These are phyloP conservation scores for Lodderomyces oxycetoniae DNA, from an alignment of 1,139 yeast species.

Conservation along the genomic window DNA sequence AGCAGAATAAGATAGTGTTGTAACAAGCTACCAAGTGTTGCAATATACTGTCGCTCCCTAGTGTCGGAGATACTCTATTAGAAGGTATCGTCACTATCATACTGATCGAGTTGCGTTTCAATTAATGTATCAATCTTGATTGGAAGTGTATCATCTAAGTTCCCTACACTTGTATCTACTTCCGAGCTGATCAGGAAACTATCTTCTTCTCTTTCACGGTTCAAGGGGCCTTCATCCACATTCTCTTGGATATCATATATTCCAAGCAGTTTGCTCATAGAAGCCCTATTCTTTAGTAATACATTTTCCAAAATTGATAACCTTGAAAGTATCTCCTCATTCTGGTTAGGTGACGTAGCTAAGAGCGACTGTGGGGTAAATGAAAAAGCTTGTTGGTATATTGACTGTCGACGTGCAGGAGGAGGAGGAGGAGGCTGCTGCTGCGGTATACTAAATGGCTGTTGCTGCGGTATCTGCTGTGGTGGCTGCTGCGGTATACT, in stretches of 20 bases:
- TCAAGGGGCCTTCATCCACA: conserved; percentile 8
- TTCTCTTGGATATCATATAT: conserved; percentile 23
- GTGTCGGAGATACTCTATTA: too few species aligned
- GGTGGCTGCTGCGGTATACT: not conserved
- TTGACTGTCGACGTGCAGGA: not conserved
- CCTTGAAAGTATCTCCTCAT: conserved; percentile 10
- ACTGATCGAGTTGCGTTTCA: conserved; percentile 10
- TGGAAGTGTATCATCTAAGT: conserved; percentile 1
- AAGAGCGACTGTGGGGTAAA: not conserved
- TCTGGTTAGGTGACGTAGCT: not conserved
- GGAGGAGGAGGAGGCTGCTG: too few species aligned
- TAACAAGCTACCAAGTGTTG: too few species aligned
- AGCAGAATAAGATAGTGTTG: too few species aligned
- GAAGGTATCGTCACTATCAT: conserved; percentile 15
- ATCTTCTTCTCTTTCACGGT: conserved; percentile 2
- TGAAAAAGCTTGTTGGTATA: not conserved
- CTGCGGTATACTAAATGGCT: conserved; percentile 1
- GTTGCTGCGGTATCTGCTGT: conserved; percentile 4
- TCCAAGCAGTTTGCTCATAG: conserved; percentile 7
- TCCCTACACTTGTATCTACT: not conserved
- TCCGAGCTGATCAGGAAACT: conserved; percentile 18
- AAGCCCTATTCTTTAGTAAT: conserved; percentile 5
- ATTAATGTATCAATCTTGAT: conserved; percentile 9
- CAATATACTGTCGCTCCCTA: too few species aligned
- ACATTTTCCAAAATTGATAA: conserved; percentile 10